A percentile compares a stretch with the other conserved stretches of the same genome.
phyloP scores from a whole-genome alignment of 805 yeast genomes.

The Myxozyma melibiosi region DNA sequence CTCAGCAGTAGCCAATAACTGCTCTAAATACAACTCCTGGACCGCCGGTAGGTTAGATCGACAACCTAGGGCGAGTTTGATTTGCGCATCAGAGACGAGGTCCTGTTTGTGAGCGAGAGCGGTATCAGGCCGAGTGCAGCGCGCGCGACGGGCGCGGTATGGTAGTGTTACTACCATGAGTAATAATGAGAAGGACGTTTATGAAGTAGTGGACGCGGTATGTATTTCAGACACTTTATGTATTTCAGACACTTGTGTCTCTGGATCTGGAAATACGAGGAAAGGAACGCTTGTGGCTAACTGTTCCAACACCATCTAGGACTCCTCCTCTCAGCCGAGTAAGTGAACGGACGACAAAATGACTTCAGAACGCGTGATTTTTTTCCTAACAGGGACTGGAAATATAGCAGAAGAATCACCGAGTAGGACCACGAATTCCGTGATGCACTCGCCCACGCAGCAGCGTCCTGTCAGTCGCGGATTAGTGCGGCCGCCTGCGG shows the following conservation, averaged over 20 bases:
- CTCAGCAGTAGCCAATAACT: too few species aligned
- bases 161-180: slow-evolving; percentile 5
- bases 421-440: not conserved
- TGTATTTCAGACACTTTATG: not conserved
- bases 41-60: too few species aligned
- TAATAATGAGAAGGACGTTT: not conserved
- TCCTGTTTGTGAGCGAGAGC: too few species aligned
- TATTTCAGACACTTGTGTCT: not conserved
- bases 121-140: too few species aligned
- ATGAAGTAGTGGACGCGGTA: slow-evolving; percentile 7
- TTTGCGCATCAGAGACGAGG: too few species aligned
- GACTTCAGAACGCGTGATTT: not conserved
- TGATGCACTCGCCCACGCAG: not conserved
- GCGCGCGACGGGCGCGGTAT: slow-evolving; percentile 8
- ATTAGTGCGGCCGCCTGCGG: slow-evolving; percentile 1
- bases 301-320: not conserved
- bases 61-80: too few species aligned
- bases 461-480: not conserved
- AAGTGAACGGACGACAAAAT: not conserved
- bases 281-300: not conserved
- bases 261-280: too few species aligned
- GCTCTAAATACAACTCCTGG: too few species aligned
- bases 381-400: not conserved
- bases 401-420: not conserved
- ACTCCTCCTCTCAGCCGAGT: not conserved